Base-by-base conservation (phyloP, 768 basidiomycete species). In the Auriscalpium vulgare region DNA sequence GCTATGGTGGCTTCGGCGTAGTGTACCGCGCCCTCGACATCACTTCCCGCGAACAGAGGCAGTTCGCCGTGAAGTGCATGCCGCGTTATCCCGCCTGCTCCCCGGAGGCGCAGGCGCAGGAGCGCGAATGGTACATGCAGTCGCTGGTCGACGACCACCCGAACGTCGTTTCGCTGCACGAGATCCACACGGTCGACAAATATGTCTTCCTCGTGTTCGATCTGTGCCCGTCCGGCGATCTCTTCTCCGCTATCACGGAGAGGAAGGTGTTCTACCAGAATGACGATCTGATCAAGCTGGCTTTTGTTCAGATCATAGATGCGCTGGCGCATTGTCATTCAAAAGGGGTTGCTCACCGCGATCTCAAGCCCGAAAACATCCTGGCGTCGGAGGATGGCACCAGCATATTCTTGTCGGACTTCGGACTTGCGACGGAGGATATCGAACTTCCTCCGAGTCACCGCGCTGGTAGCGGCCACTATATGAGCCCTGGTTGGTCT, bases 351-450 rank as follows among this genome's bases (percentile, higher is more conserved):
- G 75, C 69, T 61, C 79, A 80, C 59, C 76, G 79, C 35, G 79
- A 80, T 60, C 67, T 81, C 51, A 81, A 80, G 64, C 79, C 79
- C 1, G 79, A 81, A 63, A 76, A 67, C 62, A 74, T 78, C 48
- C 64, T 78, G 29, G 72, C 71, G 59, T 70, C 35, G 67, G 71
- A 50, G 71, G 76, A 49, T 51, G 75, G 74, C 38, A 62, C 61
- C 50, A 56, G 64, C 50, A 67, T 78, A 37, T 68, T 72, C 53
- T 62, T 80, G 45, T 73, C 76, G 14, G 79, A 80, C 65, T 80
- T 81, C 75, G 79, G 79, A 7, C 62, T 80, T 13, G 60, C 62
- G 2, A 57, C 63, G 11, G 57, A 59, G 37, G 47, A 23, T 48
- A 13, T 19, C 47, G 47, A 48, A 48, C 16, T 17, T 5, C 29